Percentiles rank a stretch among this genome's conserved stretches.
phyloP scores from a whole-genome alignment of 805 yeast genomes.

The Cyberlindnera meyerae region DNA sequence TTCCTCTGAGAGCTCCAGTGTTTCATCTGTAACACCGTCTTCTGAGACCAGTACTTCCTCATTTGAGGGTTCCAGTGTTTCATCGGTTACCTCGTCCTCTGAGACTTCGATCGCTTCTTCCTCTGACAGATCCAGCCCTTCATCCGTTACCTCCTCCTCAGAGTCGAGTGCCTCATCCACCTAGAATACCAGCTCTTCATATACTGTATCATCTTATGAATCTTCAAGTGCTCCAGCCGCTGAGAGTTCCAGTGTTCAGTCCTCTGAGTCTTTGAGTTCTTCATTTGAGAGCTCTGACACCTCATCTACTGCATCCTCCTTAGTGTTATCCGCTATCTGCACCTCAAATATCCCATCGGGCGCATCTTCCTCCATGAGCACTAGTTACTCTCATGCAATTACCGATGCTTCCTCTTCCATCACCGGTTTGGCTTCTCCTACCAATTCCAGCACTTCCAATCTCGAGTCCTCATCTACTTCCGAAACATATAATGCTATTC shows the following conservation, averaged over 20 bases:
- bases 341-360: too few species aligned
- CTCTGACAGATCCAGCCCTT: not conserved
- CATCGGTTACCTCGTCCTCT: constrained; percentile 3
- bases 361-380: too few species aligned
- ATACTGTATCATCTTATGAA: not conserved
- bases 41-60: not conserved
- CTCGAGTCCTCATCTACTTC: not conserved
- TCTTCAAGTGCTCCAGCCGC: constrained; percentile 1
- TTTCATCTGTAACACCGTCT: constrained; percentile 2
- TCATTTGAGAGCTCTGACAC: constrained; percentile 1
- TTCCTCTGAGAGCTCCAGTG: not conserved
- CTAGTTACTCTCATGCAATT: too few species aligned
- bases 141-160: not conserved
- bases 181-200: too few species aligned
- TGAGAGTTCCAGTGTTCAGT: not conserved
- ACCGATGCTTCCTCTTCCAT: too few species aligned
- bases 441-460: not conserved
- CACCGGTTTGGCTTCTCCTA: not conserved
- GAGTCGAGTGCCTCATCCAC: not conserved
- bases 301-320: constrained; percentile 3
- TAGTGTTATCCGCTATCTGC: too few species aligned
- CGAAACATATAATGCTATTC: not conserved
- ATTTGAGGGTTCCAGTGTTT: not conserved
- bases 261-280: constrained; percentile 1
- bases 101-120: constrained; percentile 5